These are phyloP conservation scores for Schizochytrium sp. DNA, from an alignment of 108 stramenopile genomes.

Conservation along the genomic window DNA sequence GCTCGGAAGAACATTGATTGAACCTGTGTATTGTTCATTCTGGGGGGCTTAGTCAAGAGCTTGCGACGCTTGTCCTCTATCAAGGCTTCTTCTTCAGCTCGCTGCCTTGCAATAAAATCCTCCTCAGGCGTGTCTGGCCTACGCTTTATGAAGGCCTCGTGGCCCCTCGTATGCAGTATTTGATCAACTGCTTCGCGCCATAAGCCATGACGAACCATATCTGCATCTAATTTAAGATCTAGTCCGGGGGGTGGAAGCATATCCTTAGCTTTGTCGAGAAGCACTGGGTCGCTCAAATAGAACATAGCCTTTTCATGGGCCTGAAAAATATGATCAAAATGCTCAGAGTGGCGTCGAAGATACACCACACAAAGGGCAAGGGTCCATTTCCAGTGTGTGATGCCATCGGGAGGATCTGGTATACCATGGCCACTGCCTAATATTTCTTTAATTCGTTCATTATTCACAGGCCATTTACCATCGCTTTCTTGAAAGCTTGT, in stretches of 20 bases:
- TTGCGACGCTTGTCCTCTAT: background rate
- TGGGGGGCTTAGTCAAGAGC: background rate
- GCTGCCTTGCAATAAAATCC: background rate
- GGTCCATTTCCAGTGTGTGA: constrained; percentile 15
- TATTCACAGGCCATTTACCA: constrained; percentile 26
- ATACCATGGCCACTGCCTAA: constrained; percentile 2
- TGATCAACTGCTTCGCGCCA: background rate
- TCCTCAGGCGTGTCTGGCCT: background rate
- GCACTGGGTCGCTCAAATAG: background rate
- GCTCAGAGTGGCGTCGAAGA: background rate
- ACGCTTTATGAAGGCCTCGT: background rate
- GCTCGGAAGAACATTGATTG: background rate
- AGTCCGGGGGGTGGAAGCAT: constrained; percentile 1
- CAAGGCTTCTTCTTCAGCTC: background rate
- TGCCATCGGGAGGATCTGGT: constrained; percentile 21
- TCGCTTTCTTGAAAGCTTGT: background rate
- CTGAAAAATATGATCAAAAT: background rate
- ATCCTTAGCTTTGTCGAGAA: constrained; percentile 6
- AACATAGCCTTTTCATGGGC: constrained; percentile 14
- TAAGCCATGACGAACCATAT: constrained; percentile 15
- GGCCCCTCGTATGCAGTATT: background rate
- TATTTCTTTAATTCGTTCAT: background rate
- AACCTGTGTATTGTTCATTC: background rate
- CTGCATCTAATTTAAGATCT: background rate
- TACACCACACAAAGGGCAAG: constrained; percentile 4